Percentiles rank a stretch among this genome's conserved stretches.
phyloP scores from a whole-genome alignment of 179 eudicot genomes.

The Spinacia oleracea region DNA sequence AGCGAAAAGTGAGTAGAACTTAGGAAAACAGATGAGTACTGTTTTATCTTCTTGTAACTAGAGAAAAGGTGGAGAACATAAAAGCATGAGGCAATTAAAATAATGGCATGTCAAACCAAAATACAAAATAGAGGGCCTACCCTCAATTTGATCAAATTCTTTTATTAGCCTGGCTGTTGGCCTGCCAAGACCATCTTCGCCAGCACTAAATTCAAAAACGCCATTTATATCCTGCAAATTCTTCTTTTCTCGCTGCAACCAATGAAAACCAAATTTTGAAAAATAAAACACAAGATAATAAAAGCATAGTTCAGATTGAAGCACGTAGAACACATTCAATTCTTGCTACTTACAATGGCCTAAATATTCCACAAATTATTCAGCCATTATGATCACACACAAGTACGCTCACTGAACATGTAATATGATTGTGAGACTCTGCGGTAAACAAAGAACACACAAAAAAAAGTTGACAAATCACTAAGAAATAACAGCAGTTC shows the following conservation, averaged over 20 bases:
- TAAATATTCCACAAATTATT: not conserved
- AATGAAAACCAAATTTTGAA: not conserved
- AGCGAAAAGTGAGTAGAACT: too few species aligned
- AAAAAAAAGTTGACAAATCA: too few species aligned
- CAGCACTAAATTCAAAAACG: conserved; percentile 76
- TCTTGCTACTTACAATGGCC: not conserved
- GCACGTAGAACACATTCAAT: not conserved
- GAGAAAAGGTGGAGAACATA: not conserved
- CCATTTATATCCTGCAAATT: conserved; percentile 82
- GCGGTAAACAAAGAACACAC: not conserved
- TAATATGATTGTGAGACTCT: not conserved
- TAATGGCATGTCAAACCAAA: not conserved
- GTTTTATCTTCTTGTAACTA: not conserved
- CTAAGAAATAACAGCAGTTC: not conserved
- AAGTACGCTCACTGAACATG: not conserved
- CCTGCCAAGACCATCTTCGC: conserved; percentile 69
- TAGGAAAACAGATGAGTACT: too few species aligned
- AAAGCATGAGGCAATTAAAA: not conserved
- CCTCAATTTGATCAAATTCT: conserved; percentile 77
- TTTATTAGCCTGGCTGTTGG: conserved; percentile 91
- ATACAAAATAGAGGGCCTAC: conserved; percentile 30
- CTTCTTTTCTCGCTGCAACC: conserved; percentile 87
- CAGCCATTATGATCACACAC: not conserved
- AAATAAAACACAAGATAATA: not conserved
- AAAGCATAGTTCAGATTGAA: not conserved